Percentiles rank a stretch among this genome's conserved stretches.
Evolutionary conservation across 495 filamentous ascomycete species (phyloP).

Genomic region (Beverwykella pulmonaria): DNA sequence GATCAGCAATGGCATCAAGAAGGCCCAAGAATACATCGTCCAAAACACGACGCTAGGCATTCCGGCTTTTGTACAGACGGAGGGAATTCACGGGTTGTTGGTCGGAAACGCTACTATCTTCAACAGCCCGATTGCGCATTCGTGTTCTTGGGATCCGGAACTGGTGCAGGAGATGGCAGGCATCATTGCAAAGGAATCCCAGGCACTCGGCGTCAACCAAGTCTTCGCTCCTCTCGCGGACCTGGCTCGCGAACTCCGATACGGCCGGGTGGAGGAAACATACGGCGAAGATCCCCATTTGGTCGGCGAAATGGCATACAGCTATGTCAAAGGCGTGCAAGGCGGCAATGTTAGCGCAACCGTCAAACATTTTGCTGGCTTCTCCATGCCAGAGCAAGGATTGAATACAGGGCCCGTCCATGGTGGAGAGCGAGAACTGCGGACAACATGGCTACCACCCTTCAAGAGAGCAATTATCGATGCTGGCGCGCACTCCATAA

Average conservation of each 20-base stretch:
- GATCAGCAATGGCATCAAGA: slow-evolving; percentile 62
- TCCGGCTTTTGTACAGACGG: slow-evolving; percentile 67
- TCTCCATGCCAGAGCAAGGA: slow-evolving; percentile 67
- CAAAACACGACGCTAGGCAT: slow-evolving; percentile 59
- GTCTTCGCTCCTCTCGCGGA: slow-evolving; percentile 70
- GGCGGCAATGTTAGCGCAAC: slow-evolving; percentile 64
- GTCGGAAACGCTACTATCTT: slow-evolving; percentile 73
- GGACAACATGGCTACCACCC: slow-evolving; percentile 67
- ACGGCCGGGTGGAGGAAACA: slow-evolving; percentile 71
- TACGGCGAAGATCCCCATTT: slow-evolving; percentile 68
- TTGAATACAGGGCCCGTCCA: slow-evolving; percentile 70
- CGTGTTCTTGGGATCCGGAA: slow-evolving; percentile 64
- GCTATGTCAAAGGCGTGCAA: slow-evolving; percentile 64
- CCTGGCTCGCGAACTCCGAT: slow-evolving; percentile 67
- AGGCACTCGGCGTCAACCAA: slow-evolving; percentile 66
- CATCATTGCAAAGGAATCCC: slow-evolving; percentile 62
- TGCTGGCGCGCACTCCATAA: slow-evolving; percentile 64
- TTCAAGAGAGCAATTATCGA: slow-evolving; percentile 71
- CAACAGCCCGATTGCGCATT: slow-evolving; percentile 71
- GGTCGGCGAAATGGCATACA: slow-evolving; percentile 62
- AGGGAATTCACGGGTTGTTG: slow-evolving; percentile 70
- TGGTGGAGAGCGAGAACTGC: slow-evolving; percentile 67
- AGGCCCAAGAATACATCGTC: slow-evolving; percentile 64
- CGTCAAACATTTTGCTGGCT: slow-evolving; percentile 72
- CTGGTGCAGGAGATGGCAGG: slow-evolving; percentile 61